Percentiles rank a stretch among this genome's conserved stretches.
These are phyloP conservation scores for Ceratocystis variospora DNA, from an alignment of 2,329 filamentous ascomycete genomes.

Conservation along the genomic window DNA sequence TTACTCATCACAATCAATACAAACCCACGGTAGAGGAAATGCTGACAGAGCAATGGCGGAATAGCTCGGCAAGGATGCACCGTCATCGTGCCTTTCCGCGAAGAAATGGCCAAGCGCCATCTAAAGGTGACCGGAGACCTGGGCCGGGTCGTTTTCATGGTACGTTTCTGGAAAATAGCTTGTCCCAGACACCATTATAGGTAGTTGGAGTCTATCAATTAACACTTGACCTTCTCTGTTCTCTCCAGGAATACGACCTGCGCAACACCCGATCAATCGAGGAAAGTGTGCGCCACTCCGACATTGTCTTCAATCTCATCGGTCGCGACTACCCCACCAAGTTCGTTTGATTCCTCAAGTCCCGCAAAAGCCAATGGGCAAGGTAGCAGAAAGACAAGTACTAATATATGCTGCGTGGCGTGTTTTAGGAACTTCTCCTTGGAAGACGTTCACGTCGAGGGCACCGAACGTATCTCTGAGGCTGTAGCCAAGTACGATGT, in stretches of 20 bases:
- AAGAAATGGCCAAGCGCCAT: slow-evolving; percentile 97
- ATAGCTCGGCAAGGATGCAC: slow-evolving; percentile 84
- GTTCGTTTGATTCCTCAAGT: slow-evolving; percentile 34
- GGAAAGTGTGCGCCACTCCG: slow-evolving; percentile 89
- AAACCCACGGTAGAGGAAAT: slow-evolving; percentile 1
- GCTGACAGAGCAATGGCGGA: background rate
- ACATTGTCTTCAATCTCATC: slow-evolving; percentile 93
- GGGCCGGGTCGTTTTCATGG: slow-evolving; percentile 75
- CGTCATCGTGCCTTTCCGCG: slow-evolving; percentile 82
- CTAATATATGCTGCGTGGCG: background rate
- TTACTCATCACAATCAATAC: background rate
- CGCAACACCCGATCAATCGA: slow-evolving; percentile 92
- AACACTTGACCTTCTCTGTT: background rate
- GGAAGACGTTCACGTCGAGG: slow-evolving; percentile 85
- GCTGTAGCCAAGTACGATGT: slow-evolving; percentile 96
- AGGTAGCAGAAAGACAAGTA: background rate
- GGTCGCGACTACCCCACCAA: slow-evolving; percentile 95
- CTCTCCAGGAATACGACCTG: slow-evolving; percentile 71
- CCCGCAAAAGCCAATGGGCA: background rate
- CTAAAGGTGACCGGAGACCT: slow-evolving; percentile 93
- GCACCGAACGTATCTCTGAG: slow-evolving; percentile 80
- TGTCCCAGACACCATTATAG: background rate
- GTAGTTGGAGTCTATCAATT: background rate
- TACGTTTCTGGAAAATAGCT: slow-evolving; percentile 29
- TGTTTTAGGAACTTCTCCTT: slow-evolving; percentile 72